phyloP scores from a whole-genome alignment of 2,329 filamentous ascomycete species.

The Thelonectria blattea region DNA sequence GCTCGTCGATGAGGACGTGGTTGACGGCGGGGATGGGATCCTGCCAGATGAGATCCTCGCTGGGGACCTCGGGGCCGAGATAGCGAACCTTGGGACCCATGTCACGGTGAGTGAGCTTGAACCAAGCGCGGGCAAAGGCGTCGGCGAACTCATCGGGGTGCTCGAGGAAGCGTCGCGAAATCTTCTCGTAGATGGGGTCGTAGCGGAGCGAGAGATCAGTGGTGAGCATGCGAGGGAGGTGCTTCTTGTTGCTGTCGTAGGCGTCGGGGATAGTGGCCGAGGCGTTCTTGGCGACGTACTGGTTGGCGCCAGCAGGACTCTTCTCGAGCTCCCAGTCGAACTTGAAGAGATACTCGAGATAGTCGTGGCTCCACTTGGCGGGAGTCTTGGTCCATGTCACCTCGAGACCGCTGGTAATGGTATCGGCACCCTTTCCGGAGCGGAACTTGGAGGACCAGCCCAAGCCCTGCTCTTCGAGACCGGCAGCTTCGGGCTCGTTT shows the following conservation, averaged over 20 bases:
- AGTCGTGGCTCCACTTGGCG: conserved; percentile 69
- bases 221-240: conserved; percentile 76
- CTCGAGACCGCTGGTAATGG: conserved; percentile 79
- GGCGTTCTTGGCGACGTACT: conserved; percentile 76
- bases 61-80: conserved; percentile 75
- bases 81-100: conserved; percentile 75
- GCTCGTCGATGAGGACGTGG: conserved; percentile 64
- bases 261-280: conserved; percentile 72
- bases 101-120: conserved; percentile 83
- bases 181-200: conserved; percentile 80
- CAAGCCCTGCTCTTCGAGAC: conserved; percentile 70
- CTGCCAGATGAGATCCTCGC: conserved; percentile 75
- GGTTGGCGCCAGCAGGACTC: conserved; percentile 77
- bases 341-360: conserved; percentile 79
- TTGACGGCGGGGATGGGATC: conserved; percentile 70
- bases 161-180: conserved; percentile 72
- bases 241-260: conserved; percentile 72
- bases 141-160: conserved; percentile 73
- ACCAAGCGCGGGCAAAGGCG: conserved; percentile 77
- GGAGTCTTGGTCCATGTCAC: conserved; percentile 81
- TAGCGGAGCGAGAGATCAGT: conserved; percentile 74
- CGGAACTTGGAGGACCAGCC: conserved; percentile 72
- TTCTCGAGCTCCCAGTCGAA: conserved; percentile 80
- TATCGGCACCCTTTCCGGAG: conserved; percentile 71
- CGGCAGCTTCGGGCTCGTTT: conserved; percentile 69